phyloP scores from a whole-genome alignment of 1,284 basidiomycete species.

The Polyporus tsugae region DNA sequence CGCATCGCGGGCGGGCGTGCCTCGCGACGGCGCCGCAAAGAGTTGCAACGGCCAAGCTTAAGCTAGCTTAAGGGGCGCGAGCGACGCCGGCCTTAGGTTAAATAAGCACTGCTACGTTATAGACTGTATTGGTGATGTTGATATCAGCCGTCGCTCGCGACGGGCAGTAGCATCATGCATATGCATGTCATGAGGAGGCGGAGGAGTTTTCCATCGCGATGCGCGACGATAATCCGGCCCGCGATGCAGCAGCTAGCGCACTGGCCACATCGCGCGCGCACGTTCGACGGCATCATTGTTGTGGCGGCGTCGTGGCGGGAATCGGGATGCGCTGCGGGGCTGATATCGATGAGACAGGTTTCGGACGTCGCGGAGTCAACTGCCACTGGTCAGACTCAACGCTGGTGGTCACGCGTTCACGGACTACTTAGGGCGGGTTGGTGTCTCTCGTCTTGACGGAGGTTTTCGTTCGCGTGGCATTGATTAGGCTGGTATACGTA shows the following conservation, averaged over 20 bases:
- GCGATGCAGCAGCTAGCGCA: not conserved
- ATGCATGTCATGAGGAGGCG: no score
- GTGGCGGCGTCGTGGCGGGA: not conserved
- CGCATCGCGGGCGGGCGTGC: no score
- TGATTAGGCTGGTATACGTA: no score
- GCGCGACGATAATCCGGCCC: slow-evolving; percentile 1
- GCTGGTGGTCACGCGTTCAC: not conserved
- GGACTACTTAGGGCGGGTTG: not conserved
- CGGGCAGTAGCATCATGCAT: not conserved
- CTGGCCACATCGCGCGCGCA: not conserved
- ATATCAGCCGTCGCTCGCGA: no score
- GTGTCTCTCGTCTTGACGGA: not conserved
- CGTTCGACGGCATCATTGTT: not conserved
- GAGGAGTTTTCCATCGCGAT: not conserved
- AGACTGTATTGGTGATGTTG: no score
- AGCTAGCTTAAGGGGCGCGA: no score
- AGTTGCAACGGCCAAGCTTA: no score
- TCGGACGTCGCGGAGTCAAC: not conserved
- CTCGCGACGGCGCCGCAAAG: no score
- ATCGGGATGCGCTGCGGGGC: not conserved
- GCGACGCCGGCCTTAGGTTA: no score
- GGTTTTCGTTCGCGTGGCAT: no score
- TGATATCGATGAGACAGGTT: not conserved
- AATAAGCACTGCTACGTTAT: no score
- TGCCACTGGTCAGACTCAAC: no score